Percentiles rank a stretch among this genome's conserved stretches.
Conservation (phyloP, 768 basidiomycete genomes). For the Lactarius tabidus region DNA sequence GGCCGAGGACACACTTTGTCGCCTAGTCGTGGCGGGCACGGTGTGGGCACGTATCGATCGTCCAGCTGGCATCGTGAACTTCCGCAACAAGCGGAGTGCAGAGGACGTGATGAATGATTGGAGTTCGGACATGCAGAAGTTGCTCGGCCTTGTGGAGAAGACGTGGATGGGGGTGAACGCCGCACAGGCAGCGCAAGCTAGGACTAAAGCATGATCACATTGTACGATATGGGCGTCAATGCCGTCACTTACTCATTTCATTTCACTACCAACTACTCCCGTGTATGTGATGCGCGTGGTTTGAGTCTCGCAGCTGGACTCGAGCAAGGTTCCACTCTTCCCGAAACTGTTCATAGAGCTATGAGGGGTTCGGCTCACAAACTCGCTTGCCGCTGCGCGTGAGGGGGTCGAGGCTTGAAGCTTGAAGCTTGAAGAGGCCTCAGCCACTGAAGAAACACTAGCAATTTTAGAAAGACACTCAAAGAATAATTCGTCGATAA, state of each 20-base stretch:
- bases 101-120: conserved; percentile 98
- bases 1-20: conserved; percentile 85
- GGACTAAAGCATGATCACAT: conserved; percentile 41
- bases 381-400: too few species aligned
- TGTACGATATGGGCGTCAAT: not conserved
- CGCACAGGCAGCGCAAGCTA: conserved; percentile 77
- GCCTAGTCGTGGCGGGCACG: conserved; percentile 86
- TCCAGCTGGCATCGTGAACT: conserved; percentile 84
- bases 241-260: not conserved
- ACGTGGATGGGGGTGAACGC: conserved; percentile 98
- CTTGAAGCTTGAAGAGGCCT: too few species aligned
- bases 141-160: conserved; percentile 91
- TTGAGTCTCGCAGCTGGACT: too few species aligned
- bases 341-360: not conserved
- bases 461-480: too few species aligned
- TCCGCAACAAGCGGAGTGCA: conserved; percentile 73
- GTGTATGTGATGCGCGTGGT: not conserved
- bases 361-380: too few species aligned
- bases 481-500: too few species aligned
- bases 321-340: not conserved
- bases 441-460: too few species aligned
- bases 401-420: too few species aligned
- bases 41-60: conserved; percentile 94
- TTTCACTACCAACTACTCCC: not conserved
- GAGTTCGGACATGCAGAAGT: conserved; percentile 93